Base-by-base conservation (phyloP, 140 eudicot species). In the Erigeron philadelphicus region DNA sequence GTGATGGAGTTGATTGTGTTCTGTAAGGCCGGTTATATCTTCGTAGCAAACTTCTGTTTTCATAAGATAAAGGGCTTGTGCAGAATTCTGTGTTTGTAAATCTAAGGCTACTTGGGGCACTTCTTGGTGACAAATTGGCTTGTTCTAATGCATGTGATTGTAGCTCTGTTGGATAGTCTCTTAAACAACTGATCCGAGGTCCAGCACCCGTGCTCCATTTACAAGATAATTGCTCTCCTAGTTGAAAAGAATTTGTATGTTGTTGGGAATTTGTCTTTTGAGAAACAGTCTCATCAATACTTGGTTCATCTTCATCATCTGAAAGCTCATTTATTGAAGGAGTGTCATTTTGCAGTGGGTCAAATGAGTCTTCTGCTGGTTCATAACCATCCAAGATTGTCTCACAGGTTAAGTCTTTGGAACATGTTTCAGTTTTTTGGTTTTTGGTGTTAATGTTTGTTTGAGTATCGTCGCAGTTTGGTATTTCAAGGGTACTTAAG, bases 161-260 rank as follows among this genome's bases (percentile, higher is more conserved):
- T 64, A 94, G 81, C 79, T 82, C 91, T 0, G 95, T 66, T 0
- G 99, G 99, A 64, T 89, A 94, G 35, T 89, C 99, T 54, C 97
- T 73, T 66, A 94, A 65, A 59, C 90, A 94, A 11, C 99, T 86
- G 15, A 94, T 94, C 5, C 99, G 78, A 0, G 97, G 97, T 18
- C 99, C 99, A 4, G 97, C 99, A 41, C 99, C 99, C 0, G 99
- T 86, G 71, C 95, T 87, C 99, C 99, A 94, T 82, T 73, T 87
- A 73, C 89, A 83, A 12, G 89, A 85, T 19, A 90, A 67, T 10
- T 89, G 97, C 61, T 79, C 79, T 42, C 99, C 97, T 47, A 87
- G 57, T 42, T 94, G 97, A 67, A 31, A 94, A 48, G 86, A 85
- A 15, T 70, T 82, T 67, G 65, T 61, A 49, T 72, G 81, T 54